Evolutionary conservation across 805 yeast species (phyloP).

Genomic region (Yarrowia sp.): DNA sequence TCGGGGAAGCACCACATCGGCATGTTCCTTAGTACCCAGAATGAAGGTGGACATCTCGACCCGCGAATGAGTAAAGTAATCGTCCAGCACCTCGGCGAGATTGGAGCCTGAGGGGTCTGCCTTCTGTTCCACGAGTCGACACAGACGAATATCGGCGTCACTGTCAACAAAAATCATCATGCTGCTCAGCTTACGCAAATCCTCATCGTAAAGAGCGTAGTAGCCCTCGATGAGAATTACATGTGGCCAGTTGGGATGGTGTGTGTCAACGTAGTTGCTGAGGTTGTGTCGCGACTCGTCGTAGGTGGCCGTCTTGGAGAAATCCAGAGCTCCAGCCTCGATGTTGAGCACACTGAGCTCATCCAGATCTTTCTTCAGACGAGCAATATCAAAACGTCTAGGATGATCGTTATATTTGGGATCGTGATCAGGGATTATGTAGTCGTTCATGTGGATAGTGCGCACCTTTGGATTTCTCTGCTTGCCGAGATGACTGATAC

Average conservation of each 20-base stretch:
- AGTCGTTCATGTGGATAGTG: constrained; percentile 47
- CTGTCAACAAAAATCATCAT: constrained; percentile 74
- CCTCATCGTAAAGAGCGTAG: constrained; percentile 68
- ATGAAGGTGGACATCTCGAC: constrained; percentile 66
- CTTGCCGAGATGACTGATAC: constrained; percentile 33
- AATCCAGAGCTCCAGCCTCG: constrained; percentile 1
- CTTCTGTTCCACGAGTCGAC: constrained; percentile 49
- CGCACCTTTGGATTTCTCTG: constrained; percentile 33
- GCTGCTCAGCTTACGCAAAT: constrained; percentile 53
- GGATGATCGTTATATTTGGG: constrained; percentile 20
- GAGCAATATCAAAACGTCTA: constrained; percentile 39
- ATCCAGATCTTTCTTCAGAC: constrained; percentile 31
- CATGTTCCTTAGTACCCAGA: constrained; percentile 58
- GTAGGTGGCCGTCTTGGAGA: not conserved
- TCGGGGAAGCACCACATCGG: constrained; percentile 71
- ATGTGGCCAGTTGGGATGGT: constrained; percentile 12
- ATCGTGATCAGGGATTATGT: constrained; percentile 31
- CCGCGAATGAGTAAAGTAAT: constrained; percentile 55
- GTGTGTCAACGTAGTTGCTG: constrained; percentile 38
- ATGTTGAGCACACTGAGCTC: not conserved
- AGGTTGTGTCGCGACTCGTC: constrained; percentile 14
- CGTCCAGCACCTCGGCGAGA: constrained; percentile 38
- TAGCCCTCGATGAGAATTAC: constrained; percentile 63
- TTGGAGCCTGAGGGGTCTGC: constrained; percentile 31
- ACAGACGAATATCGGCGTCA: constrained; percentile 78